Evolutionary conservation across 768 basidiomycete genomes (phyloP).

Genomic region (Panaeolus papilionaceus): DNA sequence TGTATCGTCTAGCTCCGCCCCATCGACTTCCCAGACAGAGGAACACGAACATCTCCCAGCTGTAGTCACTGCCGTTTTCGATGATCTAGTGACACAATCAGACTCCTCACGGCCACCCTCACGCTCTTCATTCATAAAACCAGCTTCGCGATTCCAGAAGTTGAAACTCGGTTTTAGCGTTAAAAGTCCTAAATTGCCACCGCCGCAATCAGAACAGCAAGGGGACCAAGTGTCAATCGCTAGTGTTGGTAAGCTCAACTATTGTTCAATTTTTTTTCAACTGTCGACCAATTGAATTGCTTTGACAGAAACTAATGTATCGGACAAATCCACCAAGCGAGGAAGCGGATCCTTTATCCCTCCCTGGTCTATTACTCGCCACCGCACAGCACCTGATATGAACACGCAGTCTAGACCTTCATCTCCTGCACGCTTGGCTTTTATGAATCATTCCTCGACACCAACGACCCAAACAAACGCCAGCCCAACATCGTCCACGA

Average conservation of each 20-base stretch:
- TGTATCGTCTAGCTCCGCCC: slow-evolving; percentile 23
- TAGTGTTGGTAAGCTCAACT: slow-evolving; percentile 28
- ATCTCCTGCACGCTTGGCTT: slow-evolving; percentile 31
- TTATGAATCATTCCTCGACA: slow-evolving; percentile 29
- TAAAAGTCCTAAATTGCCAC: slow-evolving; percentile 17
- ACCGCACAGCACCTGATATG: slow-evolving; percentile 28
- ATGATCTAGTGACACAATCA: slow-evolving; percentile 22
- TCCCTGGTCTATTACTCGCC: slow-evolving; percentile 27
- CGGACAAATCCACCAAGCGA: slow-evolving; percentile 28
- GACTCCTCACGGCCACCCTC: slow-evolving; percentile 33
- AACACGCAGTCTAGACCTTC: slow-evolving; percentile 22
- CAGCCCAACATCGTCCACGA: slow-evolving; percentile 20
- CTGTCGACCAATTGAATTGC: slow-evolving; percentile 15
- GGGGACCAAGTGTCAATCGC: slow-evolving; percentile 29
- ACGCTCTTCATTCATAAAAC: slow-evolving; percentile 28
- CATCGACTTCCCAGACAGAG: slow-evolving; percentile 24
- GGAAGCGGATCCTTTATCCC: slow-evolving; percentile 30
- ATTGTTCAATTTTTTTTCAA: slow-evolving; percentile 6
- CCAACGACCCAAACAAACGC: slow-evolving; percentile 25
- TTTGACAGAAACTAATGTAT: slow-evolving; percentile 25
- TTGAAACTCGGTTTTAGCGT: slow-evolving; percentile 30
- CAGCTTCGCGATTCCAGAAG: slow-evolving; percentile 31
- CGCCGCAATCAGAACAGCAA: slow-evolving; percentile 23
- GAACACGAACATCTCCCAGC: slow-evolving; percentile 15
- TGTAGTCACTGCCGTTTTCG: background rate